Conservation (phyloP, 2,329 filamentous ascomycete species). For the Fusarium torulosum region DNA sequence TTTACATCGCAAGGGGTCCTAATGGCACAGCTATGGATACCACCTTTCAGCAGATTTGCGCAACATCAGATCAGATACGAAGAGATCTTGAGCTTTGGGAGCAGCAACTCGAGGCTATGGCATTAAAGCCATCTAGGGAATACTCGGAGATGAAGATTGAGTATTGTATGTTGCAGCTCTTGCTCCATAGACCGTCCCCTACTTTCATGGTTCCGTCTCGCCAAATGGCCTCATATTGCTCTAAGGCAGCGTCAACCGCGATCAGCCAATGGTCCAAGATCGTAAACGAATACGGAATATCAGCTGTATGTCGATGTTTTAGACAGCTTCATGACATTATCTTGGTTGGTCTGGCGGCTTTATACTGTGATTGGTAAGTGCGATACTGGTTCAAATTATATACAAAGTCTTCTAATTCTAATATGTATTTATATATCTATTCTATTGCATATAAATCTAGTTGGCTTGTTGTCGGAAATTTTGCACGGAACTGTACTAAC, state of each 20-base stretch:
- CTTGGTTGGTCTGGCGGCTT: neutral
- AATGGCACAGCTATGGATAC: slow-evolving; percentile 14
- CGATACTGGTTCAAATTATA: too few relatives aligned
- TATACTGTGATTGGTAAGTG: slow-evolving; percentile 13
- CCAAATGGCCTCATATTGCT: neutral
- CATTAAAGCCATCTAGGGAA: neutral
- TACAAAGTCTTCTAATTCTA: too few relatives aligned
- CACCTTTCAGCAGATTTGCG: slow-evolving; percentile 9
- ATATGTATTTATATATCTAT: too few relatives aligned
- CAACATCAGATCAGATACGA: neutral
- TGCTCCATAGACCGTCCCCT: neutral
- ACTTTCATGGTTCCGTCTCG: slow-evolving; percentile 9
- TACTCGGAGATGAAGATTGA: slow-evolving; percentile 13
- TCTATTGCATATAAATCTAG: too few relatives aligned
- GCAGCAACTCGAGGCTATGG: neutral
- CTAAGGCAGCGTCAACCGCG: neutral
- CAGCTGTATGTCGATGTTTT: neutral
- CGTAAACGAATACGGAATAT: neutral
- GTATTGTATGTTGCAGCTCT: slow-evolving; percentile 2
- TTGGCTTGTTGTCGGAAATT: too few relatives aligned
- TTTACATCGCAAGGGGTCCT: slow-evolving; percentile 6
- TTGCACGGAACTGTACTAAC: too few relatives aligned
- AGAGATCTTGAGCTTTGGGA: slow-evolving; percentile 10
- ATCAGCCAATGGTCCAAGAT: neutral
- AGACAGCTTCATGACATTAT: slow-evolving; percentile 11